Evolutionary conservation across 306 rosid genomes (phyloP).

Genomic region (Neltuma alba): DNA sequence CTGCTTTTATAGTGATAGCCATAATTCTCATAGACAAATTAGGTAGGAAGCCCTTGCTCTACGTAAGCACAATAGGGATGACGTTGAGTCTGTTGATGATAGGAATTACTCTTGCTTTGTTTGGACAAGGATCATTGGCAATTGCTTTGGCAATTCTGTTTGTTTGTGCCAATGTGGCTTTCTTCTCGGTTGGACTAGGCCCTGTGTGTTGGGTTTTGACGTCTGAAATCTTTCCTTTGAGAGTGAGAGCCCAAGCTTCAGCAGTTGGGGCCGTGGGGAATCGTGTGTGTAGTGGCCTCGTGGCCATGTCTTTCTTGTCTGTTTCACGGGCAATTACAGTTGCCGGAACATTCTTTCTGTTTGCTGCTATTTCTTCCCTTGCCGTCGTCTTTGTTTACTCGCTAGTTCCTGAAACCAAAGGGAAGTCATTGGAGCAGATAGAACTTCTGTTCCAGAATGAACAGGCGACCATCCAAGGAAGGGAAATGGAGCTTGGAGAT

Average conservation of each 20-base stretch:
- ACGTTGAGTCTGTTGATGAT: conserved; percentile 63
- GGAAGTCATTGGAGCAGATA: conserved; percentile 87
- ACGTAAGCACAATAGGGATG: conserved; percentile 81
- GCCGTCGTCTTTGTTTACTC: conserved; percentile 61
- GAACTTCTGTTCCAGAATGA: conserved; percentile 61
- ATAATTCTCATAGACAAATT: conserved; percentile 63
- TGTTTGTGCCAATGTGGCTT: conserved; percentile 86
- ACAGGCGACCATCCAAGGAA: conserved; percentile 35
- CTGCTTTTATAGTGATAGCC: conserved; percentile 67
- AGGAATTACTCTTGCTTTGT: conserved; percentile 50
- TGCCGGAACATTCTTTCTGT: conserved; percentile 68
- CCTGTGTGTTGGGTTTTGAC: conserved; percentile 89
- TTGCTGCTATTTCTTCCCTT: conserved; percentile 62
- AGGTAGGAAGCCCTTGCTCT: conserved; percentile 80
- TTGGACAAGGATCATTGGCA: conserved; percentile 54
- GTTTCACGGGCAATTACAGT: conserved; percentile 62
- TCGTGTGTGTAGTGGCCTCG: conserved; percentile 72
- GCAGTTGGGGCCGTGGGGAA: conserved; percentile 76
- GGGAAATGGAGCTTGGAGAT: conserved; percentile 70
- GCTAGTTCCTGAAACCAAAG: conserved; percentile 79
- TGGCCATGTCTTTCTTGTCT: conserved; percentile 87
- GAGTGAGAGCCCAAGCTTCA: conserved; percentile 73
- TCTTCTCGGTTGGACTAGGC: conserved; percentile 84
- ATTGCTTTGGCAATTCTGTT: conserved; percentile 53
- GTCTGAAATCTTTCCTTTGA: conserved; percentile 78